phyloP scores from a whole-genome alignment of 2,329 filamentous ascomycete genomes.

The Didymosphaeria variabile region DNA sequence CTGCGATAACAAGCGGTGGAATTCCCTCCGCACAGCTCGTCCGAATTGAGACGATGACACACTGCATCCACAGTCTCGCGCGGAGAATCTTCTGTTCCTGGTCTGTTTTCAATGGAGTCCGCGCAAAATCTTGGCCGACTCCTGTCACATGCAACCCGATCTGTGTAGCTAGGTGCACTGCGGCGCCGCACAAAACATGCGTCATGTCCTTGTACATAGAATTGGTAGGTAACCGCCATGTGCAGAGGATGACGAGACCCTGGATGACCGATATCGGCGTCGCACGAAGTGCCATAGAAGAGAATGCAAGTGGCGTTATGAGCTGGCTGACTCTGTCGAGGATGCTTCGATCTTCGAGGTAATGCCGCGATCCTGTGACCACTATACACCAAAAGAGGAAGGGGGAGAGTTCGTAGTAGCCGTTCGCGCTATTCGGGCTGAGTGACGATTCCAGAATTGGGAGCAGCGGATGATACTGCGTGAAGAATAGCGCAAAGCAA shows the following conservation, averaged over 20 bases:
- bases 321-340: constrained; percentile 43
- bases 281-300: constrained; percentile 47
- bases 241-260: constrained; percentile 51
- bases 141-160: constrained; percentile 52
- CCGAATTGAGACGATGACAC: constrained; percentile 49
- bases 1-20: constrained; percentile 42
- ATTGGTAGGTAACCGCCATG: constrained; percentile 53
- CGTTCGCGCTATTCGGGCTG: constrained; percentile 42
- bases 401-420: constrained; percentile 45
- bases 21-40: constrained; percentile 32
- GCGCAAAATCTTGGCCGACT: constrained; percentile 52
- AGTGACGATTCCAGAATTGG: constrained; percentile 44
- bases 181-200: constrained; percentile 52
- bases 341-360: constrained; percentile 47
- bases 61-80: constrained; percentile 49
- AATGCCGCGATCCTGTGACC: constrained; percentile 51
- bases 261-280: constrained; percentile 52
- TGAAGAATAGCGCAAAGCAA: constrained; percentile 48
- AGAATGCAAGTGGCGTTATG: constrained; percentile 50
- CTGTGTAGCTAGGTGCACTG: constrained; percentile 52
- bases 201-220: constrained; percentile 54
- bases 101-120: constrained; percentile 48
- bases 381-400: constrained; percentile 54
- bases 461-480: constrained; percentile 44
- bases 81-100: constrained; percentile 47